Evolutionary conservation across 176 grass and related monocot species (phyloP).

Genomic region (Tillandsia fasciculata): DNA sequence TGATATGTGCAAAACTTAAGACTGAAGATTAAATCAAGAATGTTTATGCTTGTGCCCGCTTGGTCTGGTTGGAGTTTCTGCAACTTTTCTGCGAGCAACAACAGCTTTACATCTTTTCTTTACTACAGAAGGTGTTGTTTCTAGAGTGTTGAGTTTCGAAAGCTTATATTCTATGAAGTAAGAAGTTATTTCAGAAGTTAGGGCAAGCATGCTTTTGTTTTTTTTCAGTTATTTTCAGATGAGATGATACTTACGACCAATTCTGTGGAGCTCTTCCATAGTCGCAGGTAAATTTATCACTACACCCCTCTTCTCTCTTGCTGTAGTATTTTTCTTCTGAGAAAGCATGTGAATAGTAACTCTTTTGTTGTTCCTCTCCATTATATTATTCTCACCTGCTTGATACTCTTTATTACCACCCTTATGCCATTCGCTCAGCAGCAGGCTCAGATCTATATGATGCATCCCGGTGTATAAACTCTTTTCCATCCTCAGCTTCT

Average conservation of each 20-base stretch:
- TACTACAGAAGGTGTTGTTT: too few species aligned
- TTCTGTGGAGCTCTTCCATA: conserved; percentile 15
- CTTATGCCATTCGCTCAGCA: conserved; percentile 5
- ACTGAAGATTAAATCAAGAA: too few species aligned
- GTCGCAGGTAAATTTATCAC: conserved; percentile 15
- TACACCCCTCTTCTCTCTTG: not conserved
- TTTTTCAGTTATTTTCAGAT: not conserved
- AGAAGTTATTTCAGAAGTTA: too few species aligned
- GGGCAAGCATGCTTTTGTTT: not conserved
- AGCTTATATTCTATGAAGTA: too few species aligned
- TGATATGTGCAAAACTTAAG: too few species aligned
- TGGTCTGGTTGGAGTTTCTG: too few species aligned
- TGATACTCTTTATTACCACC: too few species aligned
- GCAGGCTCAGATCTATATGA: not conserved
- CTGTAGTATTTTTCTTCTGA: not conserved
- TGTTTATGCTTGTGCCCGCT: too few species aligned
- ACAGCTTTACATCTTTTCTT: too few species aligned
- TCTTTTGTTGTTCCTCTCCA: conserved; percentile 6
- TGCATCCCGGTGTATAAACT: conserved; percentile 2
- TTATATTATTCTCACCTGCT: not conserved
- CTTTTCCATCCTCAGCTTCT: conserved; percentile 24
- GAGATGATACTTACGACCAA: conserved; percentile 11
- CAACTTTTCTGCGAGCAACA: too few species aligned
- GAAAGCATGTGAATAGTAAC: conserved; percentile 16
- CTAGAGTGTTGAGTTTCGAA: too few species aligned